These are phyloP conservation scores for Penicillium concentricum DNA, from an alignment of 2,329 filamentous ascomycete genomes.

Conservation along the genomic window DNA sequence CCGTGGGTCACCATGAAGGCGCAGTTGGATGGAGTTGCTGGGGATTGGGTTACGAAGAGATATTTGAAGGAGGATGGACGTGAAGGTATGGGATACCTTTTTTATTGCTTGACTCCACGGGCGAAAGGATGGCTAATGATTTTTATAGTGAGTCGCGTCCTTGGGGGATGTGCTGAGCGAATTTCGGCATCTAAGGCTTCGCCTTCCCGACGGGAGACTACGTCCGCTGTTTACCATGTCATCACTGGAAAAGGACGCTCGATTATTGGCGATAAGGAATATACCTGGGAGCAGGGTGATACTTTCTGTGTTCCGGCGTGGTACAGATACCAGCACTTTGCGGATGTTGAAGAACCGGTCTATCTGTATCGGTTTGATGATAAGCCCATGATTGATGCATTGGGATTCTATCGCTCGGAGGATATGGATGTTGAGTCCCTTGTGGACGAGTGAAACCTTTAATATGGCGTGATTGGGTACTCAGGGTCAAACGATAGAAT, in stretches of 20 bases:
- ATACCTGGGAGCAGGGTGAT: slow-evolving; percentile 52
- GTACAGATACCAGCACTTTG: slow-evolving; percentile 51
- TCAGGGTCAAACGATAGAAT: background rate
- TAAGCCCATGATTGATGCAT: slow-evolving; percentile 52
- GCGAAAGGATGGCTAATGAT: slow-evolving; percentile 3
- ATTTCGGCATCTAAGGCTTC: slow-evolving; percentile 41
- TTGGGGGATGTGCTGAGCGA: slow-evolving; percentile 51
- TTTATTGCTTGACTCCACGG: background rate
- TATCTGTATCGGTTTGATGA: slow-evolving; percentile 58
- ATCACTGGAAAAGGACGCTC: slow-evolving; percentile 48
- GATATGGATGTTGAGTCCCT: slow-evolving; percentile 44
- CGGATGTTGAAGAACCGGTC: slow-evolving; percentile 34
- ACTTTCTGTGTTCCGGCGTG: slow-evolving; percentile 57
- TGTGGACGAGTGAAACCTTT: background rate
- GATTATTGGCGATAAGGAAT: slow-evolving; percentile 38
- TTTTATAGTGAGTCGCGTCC: slow-evolving; percentile 45
- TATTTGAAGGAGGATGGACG: slow-evolving; percentile 39
- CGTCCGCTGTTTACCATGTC: slow-evolving; percentile 56
- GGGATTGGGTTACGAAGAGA: slow-evolving; percentile 29
- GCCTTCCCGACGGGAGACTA: slow-evolving; percentile 47
- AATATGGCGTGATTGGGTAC: background rate
- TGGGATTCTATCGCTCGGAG: slow-evolving; percentile 52
- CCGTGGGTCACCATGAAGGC: slow-evolving; percentile 50
- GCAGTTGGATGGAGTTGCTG: slow-evolving; percentile 36
- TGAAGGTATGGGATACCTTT: slow-evolving; percentile 27